Evolutionary conservation across 371 early-diverging fungal genomes (phyloP).

Genomic region (Mortierella sp.): DNA sequence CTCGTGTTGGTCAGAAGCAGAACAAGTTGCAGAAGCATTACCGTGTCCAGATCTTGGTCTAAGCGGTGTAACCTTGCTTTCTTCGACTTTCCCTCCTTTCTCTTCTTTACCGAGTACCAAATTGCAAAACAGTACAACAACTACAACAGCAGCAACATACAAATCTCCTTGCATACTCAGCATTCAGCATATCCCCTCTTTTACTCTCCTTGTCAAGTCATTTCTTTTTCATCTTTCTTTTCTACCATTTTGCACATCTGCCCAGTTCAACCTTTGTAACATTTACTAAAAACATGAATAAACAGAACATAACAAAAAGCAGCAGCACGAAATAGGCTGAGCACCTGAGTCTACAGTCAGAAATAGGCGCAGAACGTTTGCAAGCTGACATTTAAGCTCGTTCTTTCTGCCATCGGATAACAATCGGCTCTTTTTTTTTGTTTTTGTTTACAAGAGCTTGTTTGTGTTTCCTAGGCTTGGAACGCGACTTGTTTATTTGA

Average conservation of each 20-base stretch:
- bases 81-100: neutral
- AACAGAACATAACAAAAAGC: neutral
- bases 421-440: too few species aligned
- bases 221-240: neutral
- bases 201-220: too few species aligned
- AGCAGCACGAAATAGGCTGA: neutral
- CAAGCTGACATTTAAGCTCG: too few species aligned
- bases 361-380: neutral
- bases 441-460: too few species aligned
- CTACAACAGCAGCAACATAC: neutral
- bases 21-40: constrained; percentile 91
- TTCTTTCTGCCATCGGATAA: too few species aligned
- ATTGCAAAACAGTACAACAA: neutral
- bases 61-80: neutral
- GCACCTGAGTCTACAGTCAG: neutral
- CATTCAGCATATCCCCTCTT: neutral
- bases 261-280: neutral
- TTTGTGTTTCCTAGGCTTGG: too few species aligned
- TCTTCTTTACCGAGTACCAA: neutral
- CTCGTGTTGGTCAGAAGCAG: constrained; percentile 83
- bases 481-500: too few species aligned
- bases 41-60: constrained; percentile 79
- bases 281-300: constrained; percentile 10
- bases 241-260: neutral
- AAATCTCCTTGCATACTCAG: neutral